Percentiles rank a stretch among this genome's conserved stretches.
Evolutionary conservation across 2,329 filamentous ascomycete genomes (phyloP).

Genomic region (Gliomastix tumulicola): DNA sequence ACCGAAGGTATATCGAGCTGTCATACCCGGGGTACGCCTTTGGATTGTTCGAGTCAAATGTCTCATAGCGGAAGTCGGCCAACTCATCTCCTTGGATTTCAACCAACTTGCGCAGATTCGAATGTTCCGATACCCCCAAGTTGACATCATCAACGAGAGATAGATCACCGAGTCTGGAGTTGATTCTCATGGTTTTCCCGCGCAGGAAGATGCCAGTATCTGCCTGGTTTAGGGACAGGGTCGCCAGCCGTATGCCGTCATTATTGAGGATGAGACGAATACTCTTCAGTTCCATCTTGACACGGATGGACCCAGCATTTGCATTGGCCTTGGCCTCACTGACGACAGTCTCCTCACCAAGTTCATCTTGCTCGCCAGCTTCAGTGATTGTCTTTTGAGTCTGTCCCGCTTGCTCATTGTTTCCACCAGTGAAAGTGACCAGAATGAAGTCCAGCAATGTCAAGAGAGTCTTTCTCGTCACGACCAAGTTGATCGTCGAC

Average conservation of each 20-base stretch:
- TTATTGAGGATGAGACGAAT: constrained; percentile 95
- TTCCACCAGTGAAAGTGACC: constrained; percentile 72
- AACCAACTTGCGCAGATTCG: constrained; percentile 76
- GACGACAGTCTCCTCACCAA: constrained; percentile 23
- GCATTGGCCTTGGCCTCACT: constrained; percentile 27
- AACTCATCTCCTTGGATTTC: constrained; percentile 94
- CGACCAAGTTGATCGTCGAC: constrained; percentile 92
- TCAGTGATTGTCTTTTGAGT: constrained; percentile 26
- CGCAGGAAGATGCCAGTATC: constrained; percentile 85
- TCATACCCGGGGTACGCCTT: constrained; percentile 89
- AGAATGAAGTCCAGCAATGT: constrained; percentile 93
- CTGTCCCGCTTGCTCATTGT: constrained; percentile 30
- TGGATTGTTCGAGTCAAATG: constrained; percentile 67
- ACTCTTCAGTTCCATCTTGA: constrained; percentile 89
- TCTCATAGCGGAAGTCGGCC: constrained; percentile 96
- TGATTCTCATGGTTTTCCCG: constrained; percentile 80
- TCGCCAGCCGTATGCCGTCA: constrained; percentile 90
- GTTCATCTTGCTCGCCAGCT: constrained; percentile 24
- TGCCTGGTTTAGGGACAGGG: constrained; percentile 84
- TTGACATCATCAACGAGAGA: constrained; percentile 92
- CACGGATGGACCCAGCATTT: constrained; percentile 69
- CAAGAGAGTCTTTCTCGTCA: constrained; percentile 86
- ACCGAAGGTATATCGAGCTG: constrained; percentile 81
- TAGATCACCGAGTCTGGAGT: constrained; percentile 78
- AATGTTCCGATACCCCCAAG: constrained; percentile 74